Percentiles rank a stretch among this genome's conserved stretches.
phyloP scores from a whole-genome alignment of 768 basidiomycete genomes.

The Mrakia blollopis region DNA sequence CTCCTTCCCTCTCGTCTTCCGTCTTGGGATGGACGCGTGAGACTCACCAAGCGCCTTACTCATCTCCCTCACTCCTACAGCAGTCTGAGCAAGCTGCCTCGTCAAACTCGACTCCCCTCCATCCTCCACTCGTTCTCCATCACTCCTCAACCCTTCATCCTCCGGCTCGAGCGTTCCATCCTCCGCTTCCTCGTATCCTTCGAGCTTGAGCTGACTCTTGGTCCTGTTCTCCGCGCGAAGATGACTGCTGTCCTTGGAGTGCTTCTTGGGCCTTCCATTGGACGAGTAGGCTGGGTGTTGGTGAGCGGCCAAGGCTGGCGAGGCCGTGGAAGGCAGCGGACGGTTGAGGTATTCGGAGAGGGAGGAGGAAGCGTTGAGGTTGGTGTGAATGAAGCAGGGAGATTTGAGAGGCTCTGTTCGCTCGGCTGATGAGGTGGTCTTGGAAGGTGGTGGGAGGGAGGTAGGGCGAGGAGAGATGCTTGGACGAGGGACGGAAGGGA shows the following conservation, averaged over 20 bases:
- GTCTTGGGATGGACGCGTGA: slow-evolving; percentile 22
- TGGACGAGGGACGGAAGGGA: background rate
- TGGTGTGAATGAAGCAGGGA: slow-evolving; percentile 89
- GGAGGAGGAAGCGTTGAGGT: slow-evolving; percentile 75
- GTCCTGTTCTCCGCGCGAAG: background rate
- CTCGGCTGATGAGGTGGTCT: background rate
- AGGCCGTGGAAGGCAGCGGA: background rate
- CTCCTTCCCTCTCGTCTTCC: background rate
- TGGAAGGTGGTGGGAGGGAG: slow-evolving; percentile 16
- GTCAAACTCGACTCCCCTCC: slow-evolving; percentile 62
- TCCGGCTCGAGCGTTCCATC: slow-evolving; percentile 41
- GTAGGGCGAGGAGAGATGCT: background rate
- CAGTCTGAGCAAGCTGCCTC: slow-evolving; percentile 90
- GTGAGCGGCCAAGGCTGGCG: background rate
- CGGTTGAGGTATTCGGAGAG: slow-evolving; percentile 64
- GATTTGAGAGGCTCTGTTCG: slow-evolving; percentile 47
- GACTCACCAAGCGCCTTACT: slow-evolving; percentile 89
- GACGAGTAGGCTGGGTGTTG: background rate
- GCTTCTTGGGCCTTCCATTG: slow-evolving; percentile 5
- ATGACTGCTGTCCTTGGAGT: slow-evolving; percentile 1
- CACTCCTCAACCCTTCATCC: slow-evolving; percentile 62
- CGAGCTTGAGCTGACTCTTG: slow-evolving; percentile 25
- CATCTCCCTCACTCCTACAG: slow-evolving; percentile 95
- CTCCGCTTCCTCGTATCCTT: slow-evolving; percentile 35
- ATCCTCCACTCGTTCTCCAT: slow-evolving; percentile 57